Base-by-base conservation (phyloP, 2,329 filamentous ascomycete species). In the Ilyonectria destructans region DNA sequence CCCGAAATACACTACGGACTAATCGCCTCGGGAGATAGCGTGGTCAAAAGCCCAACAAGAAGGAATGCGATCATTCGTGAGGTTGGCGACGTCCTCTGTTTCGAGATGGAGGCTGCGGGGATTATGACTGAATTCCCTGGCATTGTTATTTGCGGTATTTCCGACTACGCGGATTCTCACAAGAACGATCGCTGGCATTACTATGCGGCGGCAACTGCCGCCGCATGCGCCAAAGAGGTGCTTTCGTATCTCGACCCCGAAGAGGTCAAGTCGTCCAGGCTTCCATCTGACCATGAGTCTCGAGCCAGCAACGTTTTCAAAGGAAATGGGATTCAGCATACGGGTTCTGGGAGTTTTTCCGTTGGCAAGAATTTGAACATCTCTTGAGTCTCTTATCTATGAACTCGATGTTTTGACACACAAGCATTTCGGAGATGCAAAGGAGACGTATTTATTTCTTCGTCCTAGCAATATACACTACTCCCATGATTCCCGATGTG, bases 21-120 rank as follows among this genome's bases (percentile, higher is more conserved):
- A n/a, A 68, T 73, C 31, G 68, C 71, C 8, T 73, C 69, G 6
- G 69, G 71, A 2, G 68, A 73, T 33, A 48, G 65, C 3, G 62
- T 71, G 15, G 49, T 70, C 6, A 67, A 68, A 29, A 61, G 51
- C 10, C 26, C 58, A 2, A 19, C 35, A 10, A 67, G 45, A 9
- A 19, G 64, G 31, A 51, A 52, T 15, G n/a, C 37, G n/a, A n/a
- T 35, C 1, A 31, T 56, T n/a, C 29, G 31, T 17, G n/a, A 33
- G 1, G 4, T 62, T 3, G 58, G 58, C 13, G 52, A 67, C 6
- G 60, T 69, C 9, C 55, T 70, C 26, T 71, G 71, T 35, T 71
- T 73, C 45, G 65, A 71, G 56, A 72, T 72, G 74, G 74, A 75
- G 45, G 73, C 72, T 1, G 74, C 72, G 2, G 69, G 72, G 2